Evolutionary conservation across 257 asterid species (phyloP).

Genomic region (Solanum clarkiae): DNA sequence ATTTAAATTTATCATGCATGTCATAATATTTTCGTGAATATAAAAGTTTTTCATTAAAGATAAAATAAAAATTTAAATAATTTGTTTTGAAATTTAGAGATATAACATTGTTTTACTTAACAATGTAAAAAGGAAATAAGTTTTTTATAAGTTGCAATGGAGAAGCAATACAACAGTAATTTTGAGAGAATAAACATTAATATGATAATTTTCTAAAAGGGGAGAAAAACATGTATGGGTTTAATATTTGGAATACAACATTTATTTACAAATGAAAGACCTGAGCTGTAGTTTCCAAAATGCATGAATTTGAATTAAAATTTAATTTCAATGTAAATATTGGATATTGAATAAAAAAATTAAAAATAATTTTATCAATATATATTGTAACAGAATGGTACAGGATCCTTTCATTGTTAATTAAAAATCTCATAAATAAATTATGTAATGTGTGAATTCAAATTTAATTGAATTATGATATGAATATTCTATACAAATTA

Average conservation of each 20-base stretch:
- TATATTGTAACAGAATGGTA: background rate
- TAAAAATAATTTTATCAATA: background rate
- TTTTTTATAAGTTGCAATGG: background rate
- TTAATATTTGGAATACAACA: background rate
- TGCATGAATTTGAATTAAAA: background rate
- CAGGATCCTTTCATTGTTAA: background rate
- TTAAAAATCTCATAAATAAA: background rate
- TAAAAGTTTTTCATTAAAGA: background rate
- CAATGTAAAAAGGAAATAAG: background rate
- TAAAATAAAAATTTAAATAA: no score
- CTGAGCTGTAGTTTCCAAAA: background rate
- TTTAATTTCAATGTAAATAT: background rate
- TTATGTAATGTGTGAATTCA: background rate
- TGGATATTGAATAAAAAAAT: fast-evolving
- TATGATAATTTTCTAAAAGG: background rate
- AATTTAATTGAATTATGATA: background rate
- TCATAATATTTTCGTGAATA: no score
- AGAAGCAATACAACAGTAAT: background rate
- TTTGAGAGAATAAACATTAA: background rate
- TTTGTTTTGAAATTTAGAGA: no score
- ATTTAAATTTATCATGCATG: background rate
- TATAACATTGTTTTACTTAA: no score
- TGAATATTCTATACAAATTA: background rate
- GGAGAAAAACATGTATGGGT: background rate
- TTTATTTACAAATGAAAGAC: background rate